Conservation (phyloP, 1,284 basidiomycete genomes). For the Heliocybe sulcata region DNA sequence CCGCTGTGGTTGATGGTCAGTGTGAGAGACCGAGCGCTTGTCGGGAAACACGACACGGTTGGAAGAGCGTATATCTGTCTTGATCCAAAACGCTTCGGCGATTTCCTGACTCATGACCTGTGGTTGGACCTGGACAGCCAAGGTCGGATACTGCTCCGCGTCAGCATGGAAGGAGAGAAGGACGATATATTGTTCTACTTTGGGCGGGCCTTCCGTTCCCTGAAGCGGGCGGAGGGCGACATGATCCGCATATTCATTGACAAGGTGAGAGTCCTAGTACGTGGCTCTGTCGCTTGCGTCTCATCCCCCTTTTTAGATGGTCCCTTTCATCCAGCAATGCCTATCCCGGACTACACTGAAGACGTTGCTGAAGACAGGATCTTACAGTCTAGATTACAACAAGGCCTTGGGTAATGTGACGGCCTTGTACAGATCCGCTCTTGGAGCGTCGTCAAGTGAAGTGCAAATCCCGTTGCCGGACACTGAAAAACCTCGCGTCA, state of each 20-base stretch:
- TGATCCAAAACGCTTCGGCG: conserved; percentile 84
- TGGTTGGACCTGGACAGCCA: conserved; percentile 90
- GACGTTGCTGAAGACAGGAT: conserved; percentile 53
- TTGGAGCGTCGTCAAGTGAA: conserved; percentile 58
- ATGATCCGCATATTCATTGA: conserved; percentile 97
- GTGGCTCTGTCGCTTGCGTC: neutral
- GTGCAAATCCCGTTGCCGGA: conserved; percentile 73
- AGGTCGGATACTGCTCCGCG: conserved; percentile 80
- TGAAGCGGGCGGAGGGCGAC: conserved; percentile 92
- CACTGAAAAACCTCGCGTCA: conserved; percentile 60
- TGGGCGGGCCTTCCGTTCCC: conserved; percentile 88
- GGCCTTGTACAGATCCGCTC: conserved; percentile 71
- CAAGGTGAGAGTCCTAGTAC: conserved; percentile 55
- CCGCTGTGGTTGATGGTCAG: conserved; percentile 95
- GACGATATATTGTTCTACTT: conserved; percentile 99
- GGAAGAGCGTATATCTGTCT: conserved; percentile 91
- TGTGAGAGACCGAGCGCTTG: conserved; percentile 82
- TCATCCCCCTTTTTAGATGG: conserved; percentile 57
- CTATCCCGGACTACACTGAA: conserved; percentile 78
- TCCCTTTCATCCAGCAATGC: conserved; percentile 87
- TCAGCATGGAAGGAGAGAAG: conserved; percentile 98
- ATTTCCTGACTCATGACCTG: conserved; percentile 87
- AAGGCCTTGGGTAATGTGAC: conserved; percentile 76
- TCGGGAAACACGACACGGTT: conserved; percentile 88
- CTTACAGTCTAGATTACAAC: conserved; percentile 71